Evolutionary conservation across 805 yeast species (phyloP).

Genomic region (Cyberlindnera xishuangbannaensis): DNA sequence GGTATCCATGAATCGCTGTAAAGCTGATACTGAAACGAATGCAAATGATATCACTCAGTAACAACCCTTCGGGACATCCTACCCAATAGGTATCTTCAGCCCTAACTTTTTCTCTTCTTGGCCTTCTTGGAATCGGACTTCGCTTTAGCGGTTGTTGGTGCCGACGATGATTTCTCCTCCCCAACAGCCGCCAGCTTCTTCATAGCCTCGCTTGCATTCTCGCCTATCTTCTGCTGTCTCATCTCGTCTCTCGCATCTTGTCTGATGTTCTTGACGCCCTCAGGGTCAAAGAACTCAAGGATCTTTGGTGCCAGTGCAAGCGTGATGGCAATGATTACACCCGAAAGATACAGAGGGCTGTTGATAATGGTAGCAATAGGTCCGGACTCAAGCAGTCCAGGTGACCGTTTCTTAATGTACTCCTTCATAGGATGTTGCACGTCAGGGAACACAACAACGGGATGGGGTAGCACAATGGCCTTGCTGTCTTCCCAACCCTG

Average conservation of each 20-base stretch:
- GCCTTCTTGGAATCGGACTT: neutral
- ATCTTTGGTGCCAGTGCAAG: conserved; percentile 29
- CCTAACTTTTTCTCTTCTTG: conserved; percentile 1
- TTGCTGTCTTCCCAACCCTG: conserved; percentile 7
- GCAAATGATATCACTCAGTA: too few species aligned
- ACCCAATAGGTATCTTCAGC: too few species aligned
- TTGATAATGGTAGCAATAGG: conserved; percentile 31
- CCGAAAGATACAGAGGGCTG: conserved; percentile 33
- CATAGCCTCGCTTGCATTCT: neutral
- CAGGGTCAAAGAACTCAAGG: conserved; percentile 37
- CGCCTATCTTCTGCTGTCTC: conserved; percentile 1
- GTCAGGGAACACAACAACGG: conserved; percentile 23
- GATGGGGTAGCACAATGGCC: conserved; percentile 10
- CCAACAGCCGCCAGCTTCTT: conserved; percentile 2
- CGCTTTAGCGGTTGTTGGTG: too few species aligned
- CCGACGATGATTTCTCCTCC: neutral
- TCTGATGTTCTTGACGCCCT: conserved; percentile 30
- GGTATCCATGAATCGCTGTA: too few species aligned
- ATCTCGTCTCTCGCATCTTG: conserved; percentile 19
- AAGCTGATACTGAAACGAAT: too few species aligned
- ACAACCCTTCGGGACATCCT: too few species aligned
- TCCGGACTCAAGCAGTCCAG: conserved; percentile 31
- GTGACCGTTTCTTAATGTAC: conserved; percentile 29
- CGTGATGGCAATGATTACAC: conserved; percentile 24
- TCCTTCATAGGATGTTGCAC: conserved; percentile 27